Evolutionary conservation across 73 alveolate genomes (phyloP).

Genomic region (Durusdinium trenchii): DNA sequence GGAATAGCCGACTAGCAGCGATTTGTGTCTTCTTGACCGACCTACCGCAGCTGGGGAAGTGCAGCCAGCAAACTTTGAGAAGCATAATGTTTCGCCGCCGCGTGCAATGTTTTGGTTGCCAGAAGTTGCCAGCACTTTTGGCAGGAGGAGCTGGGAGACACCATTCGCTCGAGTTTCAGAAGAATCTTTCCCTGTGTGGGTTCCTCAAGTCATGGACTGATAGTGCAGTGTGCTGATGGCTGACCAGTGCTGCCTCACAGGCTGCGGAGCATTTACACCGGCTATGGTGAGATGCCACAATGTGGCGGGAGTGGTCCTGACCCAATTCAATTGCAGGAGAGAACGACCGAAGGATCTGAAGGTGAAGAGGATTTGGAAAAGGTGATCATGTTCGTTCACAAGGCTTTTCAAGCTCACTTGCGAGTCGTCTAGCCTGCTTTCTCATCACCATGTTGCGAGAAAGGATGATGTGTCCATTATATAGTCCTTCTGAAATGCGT

Average conservation of each 20-base stretch:
- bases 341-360: neutral
- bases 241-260: neutral
- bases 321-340: conserved; percentile 81
- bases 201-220: neutral
- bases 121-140: no score
- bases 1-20: conserved; percentile 81
- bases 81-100: no score
- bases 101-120: neutral
- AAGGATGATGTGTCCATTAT: neutral
- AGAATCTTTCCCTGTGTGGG: conserved; percentile 77
- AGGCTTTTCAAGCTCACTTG: neutral
- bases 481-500: no score
- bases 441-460: no score
- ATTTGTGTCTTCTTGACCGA: conserved; percentile 79
- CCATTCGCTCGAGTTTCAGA: conserved; percentile 61
- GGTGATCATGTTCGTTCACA: neutral
- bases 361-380: neutral
- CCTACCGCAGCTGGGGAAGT: conserved; percentile 88
- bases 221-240: no score
- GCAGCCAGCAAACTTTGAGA: neutral
- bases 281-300: conserved; percentile 94
- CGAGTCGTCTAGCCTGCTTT: neutral
- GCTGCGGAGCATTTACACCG: conserved; percentile 47
- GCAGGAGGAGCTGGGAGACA: conserved; percentile 93
- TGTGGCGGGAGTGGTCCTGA: conserved; percentile 95